Percentiles rank a stretch among this genome's conserved stretches.
These are phyloP conservation scores for Coemansia sp. DNA, from an alignment of 192 early-diverging fungal species.

Conservation along the genomic window DNA sequence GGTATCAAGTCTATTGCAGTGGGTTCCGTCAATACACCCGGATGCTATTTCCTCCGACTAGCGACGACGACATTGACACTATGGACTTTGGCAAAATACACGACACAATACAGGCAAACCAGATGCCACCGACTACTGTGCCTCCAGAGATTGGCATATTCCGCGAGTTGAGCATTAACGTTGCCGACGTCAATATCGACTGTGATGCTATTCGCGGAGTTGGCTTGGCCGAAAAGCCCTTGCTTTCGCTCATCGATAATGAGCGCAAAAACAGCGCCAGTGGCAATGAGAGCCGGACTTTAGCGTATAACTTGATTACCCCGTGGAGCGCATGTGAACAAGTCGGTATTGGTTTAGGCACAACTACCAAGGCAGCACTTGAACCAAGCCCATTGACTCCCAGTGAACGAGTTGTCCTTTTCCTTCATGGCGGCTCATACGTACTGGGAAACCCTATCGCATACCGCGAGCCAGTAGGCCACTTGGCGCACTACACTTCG, in stretches of 20 bases:
- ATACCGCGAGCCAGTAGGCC: constrained; percentile 14
- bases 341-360: not conserved
- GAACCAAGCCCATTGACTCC: constrained; percentile 14
- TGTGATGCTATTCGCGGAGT: constrained; percentile 7
- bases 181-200: constrained; percentile 10
- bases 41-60: constrained; percentile 11
- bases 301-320: constrained; percentile 19
- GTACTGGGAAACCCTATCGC: constrained; percentile 18
- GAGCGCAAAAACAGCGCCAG: not conserved
- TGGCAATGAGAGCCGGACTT: not conserved
- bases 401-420: constrained; percentile 18
- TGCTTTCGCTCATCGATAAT: constrained; percentile 5
- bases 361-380: not conserved
- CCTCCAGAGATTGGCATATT: not conserved
- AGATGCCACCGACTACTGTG: constrained; percentile 2
- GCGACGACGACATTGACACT: constrained; percentile 16
- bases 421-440: constrained; percentile 36
- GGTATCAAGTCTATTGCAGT: constrained; percentile 25
- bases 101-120: not conserved
- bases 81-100: constrained; percentile 13
- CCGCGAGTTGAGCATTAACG: not conserved
- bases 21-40: constrained; percentile 9
- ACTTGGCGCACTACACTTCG: not conserved
- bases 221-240: constrained; percentile 18
- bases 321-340: constrained; percentile 13